Evolutionary conservation across 805 yeast species (phyloP).

Genomic region (Wickerhamiella australiensis): DNA sequence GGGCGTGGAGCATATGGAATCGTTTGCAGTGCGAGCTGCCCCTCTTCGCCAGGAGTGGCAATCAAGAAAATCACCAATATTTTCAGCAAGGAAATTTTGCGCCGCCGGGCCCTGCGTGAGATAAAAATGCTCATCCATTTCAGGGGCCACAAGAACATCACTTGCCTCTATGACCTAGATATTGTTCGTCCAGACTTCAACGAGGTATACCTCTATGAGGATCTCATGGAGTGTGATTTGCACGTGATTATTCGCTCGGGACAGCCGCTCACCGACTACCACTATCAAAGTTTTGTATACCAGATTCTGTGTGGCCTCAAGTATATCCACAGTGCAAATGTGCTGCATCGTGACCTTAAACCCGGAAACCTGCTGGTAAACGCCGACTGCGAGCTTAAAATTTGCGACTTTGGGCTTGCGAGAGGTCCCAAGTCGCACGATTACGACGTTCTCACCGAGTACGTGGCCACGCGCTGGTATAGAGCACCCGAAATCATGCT

Average conservation of each 20-base stretch:
- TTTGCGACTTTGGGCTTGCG: constrained; percentile 92
- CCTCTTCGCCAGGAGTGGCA: constrained; percentile 77
- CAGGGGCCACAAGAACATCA: constrained; percentile 91
- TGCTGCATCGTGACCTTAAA: constrained; percentile 83
- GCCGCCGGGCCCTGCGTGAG: constrained; percentile 87
- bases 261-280: constrained; percentile 80
- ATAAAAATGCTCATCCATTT: constrained; percentile 82
- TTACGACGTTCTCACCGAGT: constrained; percentile 69
- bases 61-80: constrained; percentile 93
- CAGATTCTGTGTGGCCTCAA: constrained; percentile 85
- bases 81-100: constrained; percentile 77
- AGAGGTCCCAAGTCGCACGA: constrained; percentile 36
- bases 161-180: constrained; percentile 89
- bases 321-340: constrained; percentile 87
- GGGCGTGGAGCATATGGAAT: constrained; percentile 99
- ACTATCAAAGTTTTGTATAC: constrained; percentile 83
- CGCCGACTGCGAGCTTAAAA: constrained; percentile 84
- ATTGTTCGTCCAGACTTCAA: constrained; percentile 75
- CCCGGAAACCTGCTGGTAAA: constrained; percentile 79
- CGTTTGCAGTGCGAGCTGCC: constrained; percentile 70
- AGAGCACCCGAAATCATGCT: constrained; percentile 97
- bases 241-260: constrained; percentile 93
- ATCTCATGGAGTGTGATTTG: constrained; percentile 97
- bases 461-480: constrained; percentile 96
- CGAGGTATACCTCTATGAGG: constrained; percentile 88